Conservation (phyloP, 345 rosid species). For the Eucalyptus regnans region DNA sequence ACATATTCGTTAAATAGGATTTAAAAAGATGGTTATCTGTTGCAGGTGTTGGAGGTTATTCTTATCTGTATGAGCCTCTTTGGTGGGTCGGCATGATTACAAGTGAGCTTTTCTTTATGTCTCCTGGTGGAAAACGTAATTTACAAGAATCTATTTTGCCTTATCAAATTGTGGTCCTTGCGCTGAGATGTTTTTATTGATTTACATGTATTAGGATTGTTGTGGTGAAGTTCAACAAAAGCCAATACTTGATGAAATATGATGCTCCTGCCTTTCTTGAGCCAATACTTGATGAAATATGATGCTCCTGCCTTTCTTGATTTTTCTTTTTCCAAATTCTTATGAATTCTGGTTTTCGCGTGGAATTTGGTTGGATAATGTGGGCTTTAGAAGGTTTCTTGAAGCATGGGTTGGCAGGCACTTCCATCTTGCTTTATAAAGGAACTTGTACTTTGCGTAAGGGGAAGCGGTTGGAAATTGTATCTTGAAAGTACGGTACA, state of each 20-base stretch:
- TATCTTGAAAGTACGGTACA: not conserved
- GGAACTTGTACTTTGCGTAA: not conserved
- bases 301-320: not conserved
- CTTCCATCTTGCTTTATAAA: not conserved
- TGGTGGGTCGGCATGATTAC: constrained; percentile 99
- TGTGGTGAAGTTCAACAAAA: not conserved
- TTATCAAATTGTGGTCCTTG: not conserved
- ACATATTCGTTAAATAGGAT: not conserved
- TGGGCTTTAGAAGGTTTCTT: not conserved
- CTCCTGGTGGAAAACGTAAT: not conserved
- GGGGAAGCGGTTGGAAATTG: not conserved
- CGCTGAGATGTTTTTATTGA: not conserved
- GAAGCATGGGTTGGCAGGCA: not conserved
- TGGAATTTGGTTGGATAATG: not conserved
- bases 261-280: not conserved
- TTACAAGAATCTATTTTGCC: not conserved
- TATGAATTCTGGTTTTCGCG: not conserved
- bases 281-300: not conserved
- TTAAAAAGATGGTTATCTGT: not conserved
- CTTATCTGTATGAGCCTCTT: constrained; percentile 90
- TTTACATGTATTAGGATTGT: not conserved
- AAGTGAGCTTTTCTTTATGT: constrained; percentile 40
- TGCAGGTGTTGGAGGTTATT: constrained; percentile 85
- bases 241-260: not conserved
- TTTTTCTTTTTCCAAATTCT: not conserved